Base-by-base conservation (phyloP, 495 filamentous ascomycete genomes). In the Hypomontagnella submonticulosa region DNA sequence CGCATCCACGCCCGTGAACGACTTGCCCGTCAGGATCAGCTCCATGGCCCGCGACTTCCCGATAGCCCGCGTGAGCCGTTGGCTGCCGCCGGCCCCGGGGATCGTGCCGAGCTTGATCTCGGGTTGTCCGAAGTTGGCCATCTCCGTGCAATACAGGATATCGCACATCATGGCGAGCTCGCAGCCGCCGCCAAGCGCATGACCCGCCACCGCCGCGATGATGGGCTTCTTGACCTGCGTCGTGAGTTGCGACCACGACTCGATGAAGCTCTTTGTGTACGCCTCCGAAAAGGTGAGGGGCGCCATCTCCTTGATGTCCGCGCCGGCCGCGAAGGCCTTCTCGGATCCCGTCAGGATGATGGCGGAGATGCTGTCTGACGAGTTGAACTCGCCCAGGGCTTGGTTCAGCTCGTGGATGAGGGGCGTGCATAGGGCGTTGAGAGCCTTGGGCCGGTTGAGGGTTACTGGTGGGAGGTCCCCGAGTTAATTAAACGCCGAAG, bases 271-370 rank as follows among this genome's bases (percentile, higher is more conserved):
- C 61, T 75, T 84, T 16, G 83, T 88, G 83, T 95, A 97, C 44
- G 95, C 95, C 52, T 86, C 73, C 50, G 88, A 84, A 81, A 98
- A 99, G 69, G 87, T 93, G 3, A 97, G 85, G 49, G 91, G 85
- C 37, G 90, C 88, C 95, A 99, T 99, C 81, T 99, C 95, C 77
- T 97, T 97, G 79, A 99, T 99, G 79, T 99, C 95, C 58, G 95
- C 95, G 56, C 95, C 95, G 61, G 95, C 95, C 2, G 95, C 95
- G 75, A 99, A 99, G 42, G 94, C 92, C 73, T 88, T 90, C 53
- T 89, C 84, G 61, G 85, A 91, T 47, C 95, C 95, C 0, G 95
- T 97, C 38, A 99, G 86, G 47, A 99, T 79, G 63, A 97, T 90
- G 43, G 89, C 88, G 32, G 88, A 84, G 64, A 92, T 88, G 51